Evolutionary conservation across 768 basidiomycete species (phyloP).

Genomic region (Tulasnella sp.): DNA sequence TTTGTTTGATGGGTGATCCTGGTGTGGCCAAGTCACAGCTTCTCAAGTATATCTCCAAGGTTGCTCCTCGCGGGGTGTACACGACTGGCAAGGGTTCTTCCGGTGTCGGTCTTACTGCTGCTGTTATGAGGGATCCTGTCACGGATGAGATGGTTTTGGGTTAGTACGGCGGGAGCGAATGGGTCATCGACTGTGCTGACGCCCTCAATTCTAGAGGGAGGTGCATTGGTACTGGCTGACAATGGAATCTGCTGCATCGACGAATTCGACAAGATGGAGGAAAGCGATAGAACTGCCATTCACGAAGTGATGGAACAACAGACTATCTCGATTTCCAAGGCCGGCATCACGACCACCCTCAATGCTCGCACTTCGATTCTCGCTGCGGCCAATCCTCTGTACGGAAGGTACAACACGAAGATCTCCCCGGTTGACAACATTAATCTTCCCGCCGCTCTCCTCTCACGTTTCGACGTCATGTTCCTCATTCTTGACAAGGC

Average conservation of each 20-base stretch:
- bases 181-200: neutral
- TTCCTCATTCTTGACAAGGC: constrained; percentile 98
- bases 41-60: constrained; percentile 69
- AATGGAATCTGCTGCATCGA: constrained; percentile 98
- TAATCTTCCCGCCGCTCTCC: constrained; percentile 94
- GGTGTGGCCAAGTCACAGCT: constrained; percentile 98
- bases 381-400: constrained; percentile 96
- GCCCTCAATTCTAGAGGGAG: constrained; percentile 81
- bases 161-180: neutral
- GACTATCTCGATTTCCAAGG: constrained; percentile 98
- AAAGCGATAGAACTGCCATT: constrained; percentile 97
- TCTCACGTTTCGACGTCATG: constrained; percentile 99
- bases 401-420: constrained; percentile 73
- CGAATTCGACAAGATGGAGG: constrained; percentile 99
- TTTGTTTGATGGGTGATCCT: constrained; percentile 96
- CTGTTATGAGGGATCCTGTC: constrained; percentile 85
- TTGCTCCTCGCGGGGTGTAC: constrained; percentile 95
- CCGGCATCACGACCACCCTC: constrained; percentile 94
- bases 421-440: constrained; percentile 55
- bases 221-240: constrained; percentile 98
- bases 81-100: constrained; percentile 98
- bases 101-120: constrained; percentile 96
- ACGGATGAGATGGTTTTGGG: constrained; percentile 60
- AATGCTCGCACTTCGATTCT: constrained; percentile 94
- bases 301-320: constrained; percentile 99